phyloP scores from a whole-genome alignment of 2,329 filamentous ascomycete genomes.

The Penicillium capsulatum region DNA sequence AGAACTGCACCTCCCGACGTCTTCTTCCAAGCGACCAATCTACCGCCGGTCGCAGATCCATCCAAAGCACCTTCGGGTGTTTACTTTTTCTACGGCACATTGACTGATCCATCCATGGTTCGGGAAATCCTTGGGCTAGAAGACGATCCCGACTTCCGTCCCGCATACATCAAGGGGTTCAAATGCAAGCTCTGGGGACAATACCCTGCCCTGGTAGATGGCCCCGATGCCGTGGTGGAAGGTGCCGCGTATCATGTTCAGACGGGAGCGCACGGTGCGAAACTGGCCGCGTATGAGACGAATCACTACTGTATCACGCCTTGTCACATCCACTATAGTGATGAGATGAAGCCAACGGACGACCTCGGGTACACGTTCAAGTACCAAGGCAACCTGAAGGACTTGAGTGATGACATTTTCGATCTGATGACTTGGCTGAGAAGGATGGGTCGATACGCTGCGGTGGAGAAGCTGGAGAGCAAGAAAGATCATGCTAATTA shows the following conservation, averaged over 20 bases:
- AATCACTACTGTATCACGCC: slow-evolving; percentile 2
- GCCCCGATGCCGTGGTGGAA: slow-evolving; percentile 14
- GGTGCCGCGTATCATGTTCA: slow-evolving; percentile 24
- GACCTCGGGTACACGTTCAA: slow-evolving; percentile 5
- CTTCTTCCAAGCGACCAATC: slow-evolving; percentile 4
- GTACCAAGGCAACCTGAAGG: neutral
- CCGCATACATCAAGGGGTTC: slow-evolving; percentile 24
- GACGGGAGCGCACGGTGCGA: slow-evolving; percentile 17
- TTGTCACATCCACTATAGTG: slow-evolving; percentile 6
- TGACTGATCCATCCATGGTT: slow-evolving; percentile 30
- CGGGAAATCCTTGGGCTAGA: slow-evolving; percentile 22
- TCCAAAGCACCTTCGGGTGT: slow-evolving; percentile 16
- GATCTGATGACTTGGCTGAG: slow-evolving; percentile 7
- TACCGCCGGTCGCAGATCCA: neutral
- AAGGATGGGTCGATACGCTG: neutral
- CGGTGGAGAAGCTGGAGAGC: too few relatives aligned
- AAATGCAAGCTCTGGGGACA: slow-evolving; percentile 29
- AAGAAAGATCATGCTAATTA: neutral
- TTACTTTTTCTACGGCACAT: slow-evolving; percentile 40
- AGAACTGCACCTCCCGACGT: slow-evolving; percentile 1
- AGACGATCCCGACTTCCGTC: slow-evolving; percentile 15
- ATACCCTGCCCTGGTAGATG: slow-evolving; percentile 26
- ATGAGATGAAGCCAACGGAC: slow-evolving; percentile 4
- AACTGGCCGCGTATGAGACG: slow-evolving; percentile 25
- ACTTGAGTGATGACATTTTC: slow-evolving; percentile 7